Evolutionary conservation across 2,329 filamentous ascomycete genomes (phyloP).

Genomic region (Alternaria sp.): DNA sequence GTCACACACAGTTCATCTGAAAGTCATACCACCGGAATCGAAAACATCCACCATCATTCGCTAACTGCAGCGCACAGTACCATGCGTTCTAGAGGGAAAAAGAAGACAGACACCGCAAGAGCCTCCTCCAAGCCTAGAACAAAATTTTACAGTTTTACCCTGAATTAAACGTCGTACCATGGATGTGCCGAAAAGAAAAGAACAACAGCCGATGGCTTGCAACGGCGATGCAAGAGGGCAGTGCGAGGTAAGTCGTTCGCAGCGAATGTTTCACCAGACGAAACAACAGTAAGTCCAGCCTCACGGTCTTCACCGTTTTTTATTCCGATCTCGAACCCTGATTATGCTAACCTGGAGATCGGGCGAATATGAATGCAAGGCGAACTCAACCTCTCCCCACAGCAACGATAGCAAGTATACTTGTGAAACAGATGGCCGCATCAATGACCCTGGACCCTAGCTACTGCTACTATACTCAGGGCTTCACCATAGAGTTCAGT

Average conservation of each 20-base stretch:
- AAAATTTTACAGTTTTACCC: not conserved
- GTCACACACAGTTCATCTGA: not conserved
- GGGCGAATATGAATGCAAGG: not conserved
- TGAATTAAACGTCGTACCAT: constrained; percentile 1
- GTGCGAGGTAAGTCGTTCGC: constrained; percentile 6
- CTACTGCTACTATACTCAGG: not conserved
- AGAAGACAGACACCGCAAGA: not conserved
- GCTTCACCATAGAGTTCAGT: not conserved
- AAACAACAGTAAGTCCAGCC: not conserved
- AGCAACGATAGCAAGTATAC: not conserved
- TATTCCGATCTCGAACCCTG: not conserved
- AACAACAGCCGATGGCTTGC: not conserved
- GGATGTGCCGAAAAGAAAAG: not conserved
- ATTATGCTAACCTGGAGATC: not conserved
- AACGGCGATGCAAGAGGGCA: constrained; percentile 1
- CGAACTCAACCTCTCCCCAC: not conserved
- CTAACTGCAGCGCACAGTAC: constrained; percentile 1
- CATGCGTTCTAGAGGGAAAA: constrained; percentile 2
- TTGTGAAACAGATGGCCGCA: not conserved
- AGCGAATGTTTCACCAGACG: not conserved
- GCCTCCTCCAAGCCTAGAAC: not conserved
- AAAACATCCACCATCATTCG: not conserved
- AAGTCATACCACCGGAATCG: not conserved
- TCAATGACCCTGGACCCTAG: not conserved
- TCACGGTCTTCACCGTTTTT: constrained; percentile 1